A percentile compares a stretch with the other conserved stretches of the same genome.
These are phyloP conservation scores for Aspergillus carlsbadensis DNA, from an alignment of 495 filamentous ascomycete genomes.

Conservation along the genomic window DNA sequence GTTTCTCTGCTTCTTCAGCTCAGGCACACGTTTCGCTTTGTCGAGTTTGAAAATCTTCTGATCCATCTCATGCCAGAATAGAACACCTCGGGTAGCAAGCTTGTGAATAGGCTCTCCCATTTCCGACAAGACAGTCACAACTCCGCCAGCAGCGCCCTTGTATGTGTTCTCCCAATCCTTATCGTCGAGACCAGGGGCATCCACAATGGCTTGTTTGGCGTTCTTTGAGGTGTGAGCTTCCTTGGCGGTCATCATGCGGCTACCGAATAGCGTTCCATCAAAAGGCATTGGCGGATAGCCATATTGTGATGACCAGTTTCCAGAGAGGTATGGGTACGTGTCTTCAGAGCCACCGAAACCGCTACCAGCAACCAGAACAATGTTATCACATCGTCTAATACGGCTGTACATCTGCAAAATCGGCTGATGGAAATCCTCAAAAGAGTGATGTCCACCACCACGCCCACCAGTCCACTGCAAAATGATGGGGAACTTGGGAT, in stretches of 20 bases:
- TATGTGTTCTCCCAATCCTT: conserved; percentile 95
- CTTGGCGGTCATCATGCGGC: conserved; percentile 91
- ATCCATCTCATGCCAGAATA: conserved; percentile 98
- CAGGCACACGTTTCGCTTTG: conserved; percentile 88
- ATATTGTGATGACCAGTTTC: conserved; percentile 78
- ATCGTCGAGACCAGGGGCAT: conserved; percentile 86
- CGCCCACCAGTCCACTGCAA: conserved; percentile 94
- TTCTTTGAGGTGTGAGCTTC: conserved; percentile 91
- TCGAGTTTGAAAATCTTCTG: conserved; percentile 95
- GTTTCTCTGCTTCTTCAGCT: conserved; percentile 86
- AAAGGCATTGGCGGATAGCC: conserved; percentile 94
- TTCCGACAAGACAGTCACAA: conserved; percentile 96
- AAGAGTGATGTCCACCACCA: conserved; percentile 93
- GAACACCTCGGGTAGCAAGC: conserved; percentile 89
- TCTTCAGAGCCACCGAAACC: conserved; percentile 90
- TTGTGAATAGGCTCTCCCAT: conserved; percentile 99
- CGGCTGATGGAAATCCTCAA: conserved; percentile 91
- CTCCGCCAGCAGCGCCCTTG: conserved; percentile 84
- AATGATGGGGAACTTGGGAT: conserved; percentile 85
- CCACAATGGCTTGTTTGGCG: conserved; percentile 92
- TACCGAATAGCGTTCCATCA: conserved; percentile 87
- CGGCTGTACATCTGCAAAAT: conserved; percentile 89
- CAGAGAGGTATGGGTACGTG: conserved; percentile 91
- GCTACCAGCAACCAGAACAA: conserved; percentile 86
- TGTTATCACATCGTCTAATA: conserved; percentile 77